Conservation (phyloP, 495 filamentous ascomycete genomes). For the Stereocaulon alpinum region DNA sequence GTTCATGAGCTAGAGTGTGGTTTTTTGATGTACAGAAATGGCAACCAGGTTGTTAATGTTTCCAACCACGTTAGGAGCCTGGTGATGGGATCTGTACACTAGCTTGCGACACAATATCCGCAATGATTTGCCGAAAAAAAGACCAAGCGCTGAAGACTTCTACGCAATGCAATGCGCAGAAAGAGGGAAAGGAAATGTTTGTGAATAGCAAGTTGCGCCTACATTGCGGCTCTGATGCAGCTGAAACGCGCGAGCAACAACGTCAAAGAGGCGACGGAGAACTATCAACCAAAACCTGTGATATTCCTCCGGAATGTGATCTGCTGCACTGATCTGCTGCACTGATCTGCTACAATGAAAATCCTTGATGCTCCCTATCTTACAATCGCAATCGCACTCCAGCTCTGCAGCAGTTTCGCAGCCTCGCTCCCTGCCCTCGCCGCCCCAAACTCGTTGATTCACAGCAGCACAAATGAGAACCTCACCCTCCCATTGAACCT, state of each 20-base stretch:
- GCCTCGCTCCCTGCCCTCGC: neutral
- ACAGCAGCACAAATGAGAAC: neutral
- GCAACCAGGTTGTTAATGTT: neutral
- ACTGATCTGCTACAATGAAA: neutral
- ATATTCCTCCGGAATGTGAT: neutral
- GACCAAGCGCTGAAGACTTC: too few species aligned
- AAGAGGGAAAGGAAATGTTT: too few species aligned
- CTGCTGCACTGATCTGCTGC: too few species aligned
- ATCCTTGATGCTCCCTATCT: neutral
- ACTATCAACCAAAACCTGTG: too few species aligned
- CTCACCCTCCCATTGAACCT: neutral
- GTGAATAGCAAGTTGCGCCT: too few species aligned
- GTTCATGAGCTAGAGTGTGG: neutral
- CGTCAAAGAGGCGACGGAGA: neutral
- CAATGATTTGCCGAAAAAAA: too few species aligned
- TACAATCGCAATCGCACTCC: neutral
- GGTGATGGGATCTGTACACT: too few species aligned
- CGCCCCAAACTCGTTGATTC: neutral
- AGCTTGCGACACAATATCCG: too few species aligned
- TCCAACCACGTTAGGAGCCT: neutral
- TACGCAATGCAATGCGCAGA: too few species aligned
- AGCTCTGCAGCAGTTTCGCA: neutral
- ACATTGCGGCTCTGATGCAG: too few species aligned
- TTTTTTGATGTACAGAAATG: neutral
- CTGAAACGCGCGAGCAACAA: too few species aligned